phyloP scores from a whole-genome alignment of 495 filamentous ascomycete genomes.

The Neurospora cerealis region DNA sequence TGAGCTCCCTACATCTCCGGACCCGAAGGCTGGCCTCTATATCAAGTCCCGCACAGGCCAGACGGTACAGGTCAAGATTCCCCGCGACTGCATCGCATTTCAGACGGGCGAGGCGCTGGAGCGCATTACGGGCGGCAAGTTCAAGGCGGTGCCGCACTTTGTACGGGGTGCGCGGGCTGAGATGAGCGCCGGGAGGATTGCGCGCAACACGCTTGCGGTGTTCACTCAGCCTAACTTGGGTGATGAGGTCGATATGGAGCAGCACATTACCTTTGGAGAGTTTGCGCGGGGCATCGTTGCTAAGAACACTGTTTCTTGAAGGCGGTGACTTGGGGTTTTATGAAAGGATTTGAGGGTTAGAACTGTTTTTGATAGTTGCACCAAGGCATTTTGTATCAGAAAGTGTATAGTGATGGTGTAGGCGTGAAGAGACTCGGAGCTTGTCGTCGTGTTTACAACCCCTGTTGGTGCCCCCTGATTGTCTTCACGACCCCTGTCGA shows the following conservation, averaged over 20 bases:
- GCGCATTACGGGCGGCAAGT: conserved; percentile 75
- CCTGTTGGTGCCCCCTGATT: neutral
- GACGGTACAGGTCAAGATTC: conserved; percentile 80
- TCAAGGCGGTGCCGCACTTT: conserved; percentile 94
- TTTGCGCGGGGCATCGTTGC: conserved; percentile 79
- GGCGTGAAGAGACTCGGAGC: neutral
- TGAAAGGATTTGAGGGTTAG: neutral
- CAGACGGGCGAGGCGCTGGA: conserved; percentile 92
- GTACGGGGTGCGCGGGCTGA: conserved; percentile 58
- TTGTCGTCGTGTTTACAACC: neutral
- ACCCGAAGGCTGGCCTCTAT: conserved; percentile 78
- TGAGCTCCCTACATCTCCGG: conserved; percentile 64
- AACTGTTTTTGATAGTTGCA: neutral
- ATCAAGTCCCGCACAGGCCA: conserved; percentile 74
- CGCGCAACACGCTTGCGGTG: conserved; percentile 88
- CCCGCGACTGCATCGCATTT: conserved; percentile 82
- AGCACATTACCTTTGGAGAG: conserved; percentile 68
- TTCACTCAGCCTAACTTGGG: conserved; percentile 95
- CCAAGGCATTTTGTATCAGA: neutral
- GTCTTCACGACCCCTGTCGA: neutral
- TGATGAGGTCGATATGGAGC: conserved; percentile 68
- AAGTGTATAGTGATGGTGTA: neutral
- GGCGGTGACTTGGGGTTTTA: neutral
- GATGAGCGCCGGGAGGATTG: conserved; percentile 44
- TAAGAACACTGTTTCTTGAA: conserved; percentile 54